Conservation (phyloP, 1,284 basidiomycete species). For the Cryptococcus jaspeensis region DNA sequence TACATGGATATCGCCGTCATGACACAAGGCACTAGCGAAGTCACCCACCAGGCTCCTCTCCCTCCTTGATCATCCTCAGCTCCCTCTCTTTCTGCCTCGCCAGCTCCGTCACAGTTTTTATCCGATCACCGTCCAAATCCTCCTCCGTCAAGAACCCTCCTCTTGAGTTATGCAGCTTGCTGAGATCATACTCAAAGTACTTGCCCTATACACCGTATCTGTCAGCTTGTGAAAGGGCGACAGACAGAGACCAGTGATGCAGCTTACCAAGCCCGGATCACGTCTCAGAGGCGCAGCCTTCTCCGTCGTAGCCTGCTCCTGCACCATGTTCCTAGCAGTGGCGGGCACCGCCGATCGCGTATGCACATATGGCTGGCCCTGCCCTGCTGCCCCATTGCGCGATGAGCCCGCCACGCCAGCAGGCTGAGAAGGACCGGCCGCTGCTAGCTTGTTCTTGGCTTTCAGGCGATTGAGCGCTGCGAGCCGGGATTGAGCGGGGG, state of each 20-base stretch:
- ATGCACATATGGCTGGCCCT: slow-evolving; percentile 31
- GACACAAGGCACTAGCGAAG: background rate
- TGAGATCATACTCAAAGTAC: slow-evolving; percentile 95
- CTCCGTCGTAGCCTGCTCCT: slow-evolving; percentile 26
- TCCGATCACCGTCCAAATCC: slow-evolving; percentile 56
- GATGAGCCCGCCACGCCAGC: slow-evolving; percentile 4
- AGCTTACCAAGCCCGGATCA: slow-evolving; percentile 44
- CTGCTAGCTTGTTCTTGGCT: slow-evolving; percentile 40
- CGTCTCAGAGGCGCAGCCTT: slow-evolving; percentile 34
- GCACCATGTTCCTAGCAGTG: slow-evolving; percentile 42
- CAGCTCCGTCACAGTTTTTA: slow-evolving; percentile 66
- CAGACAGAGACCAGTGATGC: background rate
- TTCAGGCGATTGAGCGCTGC: slow-evolving; percentile 51
- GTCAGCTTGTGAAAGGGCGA: background rate
- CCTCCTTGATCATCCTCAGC: slow-evolving; percentile 71
- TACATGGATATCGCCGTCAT: background rate
- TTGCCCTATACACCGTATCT: slow-evolving; percentile 52
- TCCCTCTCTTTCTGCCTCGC: slow-evolving; percentile 63
- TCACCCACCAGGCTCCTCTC: slow-evolving; percentile 63
- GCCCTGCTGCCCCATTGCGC: background rate
- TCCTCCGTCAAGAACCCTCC: slow-evolving; percentile 74
- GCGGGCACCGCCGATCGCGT: slow-evolving; percentile 32
- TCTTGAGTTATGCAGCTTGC: slow-evolving; percentile 88
- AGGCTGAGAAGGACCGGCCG: slow-evolving; percentile 7
- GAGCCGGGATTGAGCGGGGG: slow-evolving; percentile 42